Evolutionary conservation across 352 stramenopile genomes (phyloP), one percentile per base, ranked within the genome.

Genomic region (Blastocystis sp.): DNA sequence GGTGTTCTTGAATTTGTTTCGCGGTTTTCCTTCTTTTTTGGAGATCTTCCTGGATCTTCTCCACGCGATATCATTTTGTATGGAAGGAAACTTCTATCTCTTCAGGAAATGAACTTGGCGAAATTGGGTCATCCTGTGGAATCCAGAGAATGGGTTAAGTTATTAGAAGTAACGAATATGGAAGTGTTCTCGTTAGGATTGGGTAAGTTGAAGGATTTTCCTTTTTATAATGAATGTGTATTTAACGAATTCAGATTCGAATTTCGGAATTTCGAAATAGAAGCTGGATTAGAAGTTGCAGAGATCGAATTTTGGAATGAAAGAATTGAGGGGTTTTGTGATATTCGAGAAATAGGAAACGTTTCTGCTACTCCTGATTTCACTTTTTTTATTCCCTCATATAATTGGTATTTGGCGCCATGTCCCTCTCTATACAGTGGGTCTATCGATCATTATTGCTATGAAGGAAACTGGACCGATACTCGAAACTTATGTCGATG

Each of bases 391-490:
- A 43, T 80, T 26, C 70, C 70, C 15, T 59, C 37, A 26, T 43
- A 63, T n/a, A 80, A 39, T 37, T 80, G 70, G 70, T 80, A 64
- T 47, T 41, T 59, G 70, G 55, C 39, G 13, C 37, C n/a, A 9
- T 80, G 70, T 37, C 41, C 18, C 20, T 39, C 47, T 13, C 43
- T 80, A 3, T 80, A 80, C 39, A 15, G 20, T 37, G 70, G 70
- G 15, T 47, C 41, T 2, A 80, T 80, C 41, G 23, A 64, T 5
- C 47, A 66, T 41, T 80, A 53, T 56, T 80, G 70, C 39, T 43
- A 66, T 59, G 37, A 54, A 37, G 70, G 70, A 1, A 80, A 80
- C 29, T 80, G 70, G 70, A 80, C 70, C 2, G 54, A 80, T 13
- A 3, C 50, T 13, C 37, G 41, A n/a, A 45, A 80, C 15, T 37